These are phyloP conservation scores for Phytopythium sindhum DNA, from an alignment of 352 stramenopile species.

Conservation along the genomic window DNA sequence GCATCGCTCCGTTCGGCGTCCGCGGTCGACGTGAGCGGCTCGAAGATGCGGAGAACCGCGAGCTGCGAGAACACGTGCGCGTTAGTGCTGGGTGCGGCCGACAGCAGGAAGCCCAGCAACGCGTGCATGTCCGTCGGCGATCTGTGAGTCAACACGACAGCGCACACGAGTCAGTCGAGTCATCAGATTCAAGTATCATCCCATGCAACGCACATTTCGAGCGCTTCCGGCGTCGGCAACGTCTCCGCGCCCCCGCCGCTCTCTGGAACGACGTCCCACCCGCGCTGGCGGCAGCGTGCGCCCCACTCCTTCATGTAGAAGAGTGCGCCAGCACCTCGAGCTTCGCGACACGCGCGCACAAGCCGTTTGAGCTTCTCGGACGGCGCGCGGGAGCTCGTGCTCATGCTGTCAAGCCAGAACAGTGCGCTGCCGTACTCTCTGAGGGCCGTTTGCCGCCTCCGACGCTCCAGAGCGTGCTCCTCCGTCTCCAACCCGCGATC, in stretches of 20 bases:
- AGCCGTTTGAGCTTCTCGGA: constrained; percentile 52
- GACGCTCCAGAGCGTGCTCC: neutral
- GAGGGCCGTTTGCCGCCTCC: constrained; percentile 5
- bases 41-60: constrained; percentile 53
- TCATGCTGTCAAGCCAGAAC: constrained; percentile 38
- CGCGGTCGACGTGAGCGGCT: constrained; percentile 9
- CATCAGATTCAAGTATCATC: neutral
- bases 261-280: neutral
- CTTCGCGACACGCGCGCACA: constrained; percentile 34
- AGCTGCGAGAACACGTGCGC: constrained; percentile 57
- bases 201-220: neutral
- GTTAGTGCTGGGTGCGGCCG: constrained; percentile 36
- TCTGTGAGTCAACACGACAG: constrained; percentile 13
- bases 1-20: neutral
- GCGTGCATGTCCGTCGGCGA: constrained; percentile 42
- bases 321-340: constrained; percentile 35
- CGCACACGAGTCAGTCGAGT: neutral
- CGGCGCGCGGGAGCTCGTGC: constrained; percentile 42
- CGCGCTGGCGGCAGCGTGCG: constrained; percentile 16
- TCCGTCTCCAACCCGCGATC: neutral
- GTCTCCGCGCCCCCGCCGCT: neutral
- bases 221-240: neutral
- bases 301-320: constrained; percentile 23
- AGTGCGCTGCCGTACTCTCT: constrained; percentile 36
- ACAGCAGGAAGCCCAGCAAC: constrained; percentile 55